Evolutionary conservation across 768 basidiomycete species (phyloP), one percentile per base, ranked within the genome.

Genomic region (Macrolepiota fuliginosa): DNA sequence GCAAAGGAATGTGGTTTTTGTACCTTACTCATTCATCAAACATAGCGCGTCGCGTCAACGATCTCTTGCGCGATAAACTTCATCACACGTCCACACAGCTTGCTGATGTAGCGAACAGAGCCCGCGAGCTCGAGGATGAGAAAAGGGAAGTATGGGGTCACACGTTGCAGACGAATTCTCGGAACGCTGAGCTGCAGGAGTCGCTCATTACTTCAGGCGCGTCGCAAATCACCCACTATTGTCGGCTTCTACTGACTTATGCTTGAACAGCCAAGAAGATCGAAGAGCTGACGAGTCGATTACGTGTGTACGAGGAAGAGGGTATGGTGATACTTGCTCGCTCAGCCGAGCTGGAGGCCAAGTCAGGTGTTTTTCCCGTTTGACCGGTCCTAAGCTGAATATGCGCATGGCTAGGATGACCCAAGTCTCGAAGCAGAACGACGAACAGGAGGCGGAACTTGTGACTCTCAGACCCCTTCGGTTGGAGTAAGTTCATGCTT

Each of bases 21-120:
- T 17, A 10, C 4, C 24, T 24, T 10, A 11, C 59, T 53, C 29
- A 45, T 46, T 13, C 13, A 25, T 22, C 7, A 19, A 47, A 40
- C 6, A 9, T 50, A 56, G 56, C 56, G 3, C 53, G 40, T n/a
- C 54, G 54, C 22, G 54, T 64, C 17, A 60, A 61, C 2, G 77
- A 79, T 45, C 66, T 80, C 3, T 68, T 79, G 1, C 72, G 78
- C 24, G 74, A 77, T 58, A 79, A 79, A 58, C 67, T 77, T 0
- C 71, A 76, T 49, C 63, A 73, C 51, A 67, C 74, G 17, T 69
- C 74, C 1, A 66, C 71, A 7, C 71, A 74, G 47, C 64, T 79
- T 0, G 74, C 73, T 1, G 75, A 77, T 17, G 51, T 73, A 1
- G 72, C 71, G 54, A 67, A 61, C 5, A 71, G 72, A 4, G 64